Conservation (phyloP, 495 filamentous ascomycete genomes). For the Neurospora africana region DNA sequence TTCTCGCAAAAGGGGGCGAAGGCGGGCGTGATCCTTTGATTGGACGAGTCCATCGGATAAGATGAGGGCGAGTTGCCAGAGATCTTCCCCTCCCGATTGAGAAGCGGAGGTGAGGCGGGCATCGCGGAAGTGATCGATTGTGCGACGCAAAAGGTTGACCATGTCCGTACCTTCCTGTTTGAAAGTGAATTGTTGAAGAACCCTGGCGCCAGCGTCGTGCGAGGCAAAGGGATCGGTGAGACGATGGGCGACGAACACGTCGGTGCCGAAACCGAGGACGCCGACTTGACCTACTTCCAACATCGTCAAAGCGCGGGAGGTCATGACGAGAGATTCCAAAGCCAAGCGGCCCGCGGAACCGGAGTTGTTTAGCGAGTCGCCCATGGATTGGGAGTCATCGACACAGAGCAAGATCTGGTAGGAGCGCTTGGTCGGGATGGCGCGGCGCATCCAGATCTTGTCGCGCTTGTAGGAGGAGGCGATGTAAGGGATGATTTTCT, state of each 20-base stretch:
- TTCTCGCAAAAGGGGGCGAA: conserved; percentile 69
- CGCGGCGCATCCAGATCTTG: conserved; percentile 98
- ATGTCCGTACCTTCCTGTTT: conserved; percentile 78
- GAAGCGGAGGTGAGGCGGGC: conserved; percentile 46
- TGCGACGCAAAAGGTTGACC: conserved; percentile 59
- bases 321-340: conserved; percentile 83
- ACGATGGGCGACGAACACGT: conserved; percentile 78
- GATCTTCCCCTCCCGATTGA: conserved; percentile 48
- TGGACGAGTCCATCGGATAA: conserved; percentile 90
- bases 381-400: conserved; percentile 91
- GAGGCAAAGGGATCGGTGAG: conserved; percentile 69
- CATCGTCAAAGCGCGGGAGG: conserved; percentile 74
- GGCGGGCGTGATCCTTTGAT: conserved; percentile 60
- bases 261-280: conserved; percentile 79
- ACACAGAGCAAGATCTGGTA: conserved; percentile 97
- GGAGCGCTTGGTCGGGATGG: conserved; percentile 78
- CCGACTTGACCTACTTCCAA: conserved; percentile 87
- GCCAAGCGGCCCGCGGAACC: conserved; percentile 59
- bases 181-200: conserved; percentile 80
- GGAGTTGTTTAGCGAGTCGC: conserved; percentile 33
- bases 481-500: conserved; percentile 98
- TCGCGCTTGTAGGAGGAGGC: conserved; percentile 95
- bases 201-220: conserved; percentile 67
- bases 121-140: conserved; percentile 70
- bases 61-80: conserved; percentile 95